These are phyloP conservation scores for Cryptococcus amylolentus DNA, from an alignment of 1,284 basidiomycete genomes.

Conservation along the genomic window DNA sequence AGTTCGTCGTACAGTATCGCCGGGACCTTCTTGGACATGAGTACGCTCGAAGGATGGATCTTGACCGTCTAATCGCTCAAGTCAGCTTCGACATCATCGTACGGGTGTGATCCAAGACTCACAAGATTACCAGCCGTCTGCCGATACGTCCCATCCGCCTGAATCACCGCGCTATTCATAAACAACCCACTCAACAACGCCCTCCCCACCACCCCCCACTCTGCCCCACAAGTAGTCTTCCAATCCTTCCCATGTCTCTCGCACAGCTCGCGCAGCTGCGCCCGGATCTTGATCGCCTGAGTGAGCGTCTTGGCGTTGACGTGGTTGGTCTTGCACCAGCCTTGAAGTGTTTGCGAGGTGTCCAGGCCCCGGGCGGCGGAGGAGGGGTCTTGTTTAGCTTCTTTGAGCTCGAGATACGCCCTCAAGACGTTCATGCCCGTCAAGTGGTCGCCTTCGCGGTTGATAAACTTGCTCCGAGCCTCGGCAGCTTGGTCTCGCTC, in stretches of 20 bases:
- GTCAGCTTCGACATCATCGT: neutral
- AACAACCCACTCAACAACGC: constrained; percentile 71
- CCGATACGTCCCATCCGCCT: constrained; percentile 76
- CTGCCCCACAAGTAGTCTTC: constrained; percentile 57
- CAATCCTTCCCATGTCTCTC: constrained; percentile 61
- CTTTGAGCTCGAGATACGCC: constrained; percentile 60
- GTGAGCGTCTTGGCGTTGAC: constrained; percentile 79
- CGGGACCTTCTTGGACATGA: constrained; percentile 72
- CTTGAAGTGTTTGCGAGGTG: constrained; percentile 48
- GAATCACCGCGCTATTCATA: constrained; percentile 75
- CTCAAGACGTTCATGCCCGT: constrained; percentile 79
- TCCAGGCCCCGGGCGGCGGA: neutral
- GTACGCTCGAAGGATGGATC: constrained; percentile 78
- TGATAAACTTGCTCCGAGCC: constrained; percentile 71
- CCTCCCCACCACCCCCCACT: constrained; percentile 61
- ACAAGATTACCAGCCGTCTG: constrained; percentile 76
- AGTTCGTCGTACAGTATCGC: constrained; percentile 88
- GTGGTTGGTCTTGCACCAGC: constrained; percentile 80
- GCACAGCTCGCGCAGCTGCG: constrained; percentile 72
- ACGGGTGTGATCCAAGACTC: constrained; percentile 37
- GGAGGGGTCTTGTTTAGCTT: constrained; percentile 49
- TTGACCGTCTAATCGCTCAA: constrained; percentile 63
- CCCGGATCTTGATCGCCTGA: constrained; percentile 77
- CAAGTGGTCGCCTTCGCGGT: constrained; percentile 83
- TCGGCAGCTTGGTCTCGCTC: constrained; percentile 67